Percentiles rank a stretch among this genome's conserved stretches.
These are phyloP conservation scores for Phytophthora aleatoria DNA, from an alignment of 352 stramenopile species.

Conservation along the genomic window DNA sequence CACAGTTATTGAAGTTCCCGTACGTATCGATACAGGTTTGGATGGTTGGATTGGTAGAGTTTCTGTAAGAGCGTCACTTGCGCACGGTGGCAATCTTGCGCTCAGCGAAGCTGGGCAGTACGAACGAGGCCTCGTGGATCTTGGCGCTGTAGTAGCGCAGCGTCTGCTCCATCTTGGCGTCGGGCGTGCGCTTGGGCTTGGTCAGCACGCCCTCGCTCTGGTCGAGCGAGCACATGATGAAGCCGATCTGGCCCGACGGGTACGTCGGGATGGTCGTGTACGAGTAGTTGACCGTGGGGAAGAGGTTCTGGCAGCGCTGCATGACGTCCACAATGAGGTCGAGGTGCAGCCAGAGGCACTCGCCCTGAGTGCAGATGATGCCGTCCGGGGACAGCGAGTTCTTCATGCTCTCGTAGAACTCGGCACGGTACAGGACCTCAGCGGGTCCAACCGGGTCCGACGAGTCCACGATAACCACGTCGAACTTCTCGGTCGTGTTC, in stretches of 20 bases:
- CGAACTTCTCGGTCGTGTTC: constrained; percentile 89
- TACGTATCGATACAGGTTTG: neutral
- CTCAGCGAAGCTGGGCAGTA: constrained; percentile 95
- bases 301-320: constrained; percentile 88
- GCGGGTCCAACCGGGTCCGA: constrained; percentile 95
- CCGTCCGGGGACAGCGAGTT: constrained; percentile 85
- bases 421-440: constrained; percentile 94
- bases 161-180: constrained; percentile 57
- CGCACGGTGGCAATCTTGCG: constrained; percentile 78
- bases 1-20: constrained; percentile 28
- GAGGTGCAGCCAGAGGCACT: constrained; percentile 99
- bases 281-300: constrained; percentile 97
- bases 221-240: constrained; percentile 92
- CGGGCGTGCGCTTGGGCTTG: constrained; percentile 73
- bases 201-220: constrained; percentile 56
- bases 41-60: constrained; percentile 7
- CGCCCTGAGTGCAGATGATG: constrained; percentile 93
- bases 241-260: constrained; percentile 98
- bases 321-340: constrained; percentile 97
- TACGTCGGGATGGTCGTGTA: constrained; percentile 99
- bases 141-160: constrained; percentile 96
- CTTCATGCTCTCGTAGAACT: constrained; percentile 96
- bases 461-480: constrained; percentile 98
- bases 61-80: constrained; percentile 59
- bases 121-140: constrained; percentile 96